These are phyloP conservation scores for Boletus patriciae DNA, from an alignment of 768 basidiomycete species.

Conservation along the genomic window DNA sequence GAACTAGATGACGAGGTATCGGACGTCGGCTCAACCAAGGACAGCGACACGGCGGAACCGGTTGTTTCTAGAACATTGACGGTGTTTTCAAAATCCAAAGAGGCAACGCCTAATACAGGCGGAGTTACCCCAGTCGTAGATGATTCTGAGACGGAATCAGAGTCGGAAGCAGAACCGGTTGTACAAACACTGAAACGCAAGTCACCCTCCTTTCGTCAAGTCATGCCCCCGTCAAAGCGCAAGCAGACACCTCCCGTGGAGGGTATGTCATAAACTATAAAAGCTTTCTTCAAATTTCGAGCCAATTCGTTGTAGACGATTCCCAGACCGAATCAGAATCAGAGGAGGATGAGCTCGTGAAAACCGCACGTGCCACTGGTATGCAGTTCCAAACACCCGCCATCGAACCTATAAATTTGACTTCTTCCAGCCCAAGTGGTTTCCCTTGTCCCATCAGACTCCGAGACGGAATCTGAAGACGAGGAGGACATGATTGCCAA, in stretches of 20 bases:
- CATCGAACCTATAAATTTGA: background rate
- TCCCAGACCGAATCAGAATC: slow-evolving; percentile 52
- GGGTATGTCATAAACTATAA: slow-evolving; percentile 14
- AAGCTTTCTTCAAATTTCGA: background rate
- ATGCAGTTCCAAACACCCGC: slow-evolving; percentile 17
- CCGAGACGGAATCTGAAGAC: slow-evolving; percentile 48
- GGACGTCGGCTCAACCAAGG: slow-evolving; percentile 20
- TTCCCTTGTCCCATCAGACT: slow-evolving; percentile 20
- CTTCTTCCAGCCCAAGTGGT: background rate
- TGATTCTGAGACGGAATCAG: slow-evolving; percentile 37
- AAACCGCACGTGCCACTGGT: slow-evolving; percentile 13
- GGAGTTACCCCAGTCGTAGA: background rate
- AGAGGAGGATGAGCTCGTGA: slow-evolving; percentile 23
- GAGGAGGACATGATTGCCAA: slow-evolving; percentile 33
- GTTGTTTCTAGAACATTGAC: slow-evolving; percentile 25
- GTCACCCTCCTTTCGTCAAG: slow-evolving; percentile 16
- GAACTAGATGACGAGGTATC: slow-evolving; percentile 23
- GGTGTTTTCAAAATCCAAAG: slow-evolving; percentile 11
- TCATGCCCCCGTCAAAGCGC: slow-evolving; percentile 18
- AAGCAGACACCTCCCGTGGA: slow-evolving; percentile 9
- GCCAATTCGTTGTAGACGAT: slow-evolving; percentile 25
- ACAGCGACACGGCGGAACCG: slow-evolving; percentile 25
- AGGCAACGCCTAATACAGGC: background rate
- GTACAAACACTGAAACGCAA: slow-evolving; percentile 24
- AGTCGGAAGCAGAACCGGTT: slow-evolving; percentile 25